These are phyloP conservation scores for Tolypocladium tropicale DNA, from an alignment of 2,329 filamentous ascomycete genomes.

Conservation along the genomic window DNA sequence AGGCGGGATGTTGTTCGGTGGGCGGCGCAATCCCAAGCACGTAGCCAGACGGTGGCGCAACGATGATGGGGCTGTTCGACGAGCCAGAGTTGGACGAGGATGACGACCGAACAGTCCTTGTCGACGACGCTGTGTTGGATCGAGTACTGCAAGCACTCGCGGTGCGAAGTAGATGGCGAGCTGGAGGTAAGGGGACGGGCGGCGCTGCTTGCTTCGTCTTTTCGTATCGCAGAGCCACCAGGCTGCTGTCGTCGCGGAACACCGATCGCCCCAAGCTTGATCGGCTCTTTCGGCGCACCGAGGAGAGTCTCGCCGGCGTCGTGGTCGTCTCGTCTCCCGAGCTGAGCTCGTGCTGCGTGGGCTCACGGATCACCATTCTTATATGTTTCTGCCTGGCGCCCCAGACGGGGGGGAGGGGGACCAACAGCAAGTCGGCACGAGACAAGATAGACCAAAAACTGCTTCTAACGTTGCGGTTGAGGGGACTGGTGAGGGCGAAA, in stretches of 20 bases:
- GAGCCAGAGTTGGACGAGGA: constrained; percentile 12
- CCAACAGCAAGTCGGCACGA: not conserved
- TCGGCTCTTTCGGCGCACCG: constrained; percentile 30
- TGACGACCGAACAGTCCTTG: constrained; percentile 10
- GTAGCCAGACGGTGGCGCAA: constrained; percentile 15
- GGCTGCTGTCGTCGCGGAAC: constrained; percentile 36
- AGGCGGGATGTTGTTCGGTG: constrained; percentile 42
- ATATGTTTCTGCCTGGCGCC: not conserved
- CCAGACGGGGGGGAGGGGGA: not conserved
- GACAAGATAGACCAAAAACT: not conserved
- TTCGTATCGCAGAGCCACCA: constrained; percentile 51
- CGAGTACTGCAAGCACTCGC: constrained; percentile 5
- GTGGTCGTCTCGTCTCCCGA: constrained; percentile 8
- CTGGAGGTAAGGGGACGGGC: constrained; percentile 41
- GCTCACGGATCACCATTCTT: not conserved
- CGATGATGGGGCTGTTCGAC: constrained; percentile 17
- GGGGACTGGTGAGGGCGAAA: not conserved
- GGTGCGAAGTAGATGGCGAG: constrained; percentile 16
- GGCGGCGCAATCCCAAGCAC: constrained; percentile 29
- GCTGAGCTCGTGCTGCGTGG: not conserved
- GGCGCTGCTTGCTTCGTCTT: constrained; percentile 47
- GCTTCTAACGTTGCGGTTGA: not conserved
- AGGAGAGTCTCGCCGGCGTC: constrained; percentile 31
- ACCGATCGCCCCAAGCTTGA: constrained; percentile 20
- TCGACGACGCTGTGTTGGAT: constrained; percentile 10